These are phyloP conservation scores for Cornus florida DNA, from an alignment of 148 eudicot species.

Conservation along the genomic window DNA sequence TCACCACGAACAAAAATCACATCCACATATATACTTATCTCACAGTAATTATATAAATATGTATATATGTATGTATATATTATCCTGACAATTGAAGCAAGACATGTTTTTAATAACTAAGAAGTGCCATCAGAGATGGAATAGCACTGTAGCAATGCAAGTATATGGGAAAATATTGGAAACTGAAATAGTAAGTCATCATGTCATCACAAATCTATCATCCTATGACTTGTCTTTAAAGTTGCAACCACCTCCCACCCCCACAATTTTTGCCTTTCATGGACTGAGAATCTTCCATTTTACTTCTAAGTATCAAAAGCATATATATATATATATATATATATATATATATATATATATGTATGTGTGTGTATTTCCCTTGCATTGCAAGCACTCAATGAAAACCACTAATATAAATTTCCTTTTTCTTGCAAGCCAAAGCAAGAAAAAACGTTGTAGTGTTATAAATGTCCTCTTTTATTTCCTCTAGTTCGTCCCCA, in stretches of 20 bases:
- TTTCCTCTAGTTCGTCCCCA: neutral
- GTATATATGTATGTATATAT: no score
- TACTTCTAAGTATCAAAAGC: neutral
- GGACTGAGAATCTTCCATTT: neutral
- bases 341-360: no score
- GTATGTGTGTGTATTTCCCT: neutral
- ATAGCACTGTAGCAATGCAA: no score
- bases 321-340: no score
- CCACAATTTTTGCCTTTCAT: neutral
- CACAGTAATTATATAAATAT: no score
- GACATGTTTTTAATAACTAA: no score
- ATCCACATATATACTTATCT: no score
- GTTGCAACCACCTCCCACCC: neutral
- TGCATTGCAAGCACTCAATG: neutral
- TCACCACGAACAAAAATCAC: no score
- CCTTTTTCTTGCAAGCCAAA: constrained; percentile 3
- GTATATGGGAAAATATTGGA: no score
- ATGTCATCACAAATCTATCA: neutral
- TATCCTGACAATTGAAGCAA: no score
- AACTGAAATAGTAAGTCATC: no score
- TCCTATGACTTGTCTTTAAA: neutral
- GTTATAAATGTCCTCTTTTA: neutral
- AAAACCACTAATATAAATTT: neutral
- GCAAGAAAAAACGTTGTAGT: neutral
- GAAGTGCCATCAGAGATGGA: no score